These are phyloP conservation scores for Globisporangium cylindrosporum DNA, from an alignment of 352 stramenopile genomes.

Conservation along the genomic window DNA sequence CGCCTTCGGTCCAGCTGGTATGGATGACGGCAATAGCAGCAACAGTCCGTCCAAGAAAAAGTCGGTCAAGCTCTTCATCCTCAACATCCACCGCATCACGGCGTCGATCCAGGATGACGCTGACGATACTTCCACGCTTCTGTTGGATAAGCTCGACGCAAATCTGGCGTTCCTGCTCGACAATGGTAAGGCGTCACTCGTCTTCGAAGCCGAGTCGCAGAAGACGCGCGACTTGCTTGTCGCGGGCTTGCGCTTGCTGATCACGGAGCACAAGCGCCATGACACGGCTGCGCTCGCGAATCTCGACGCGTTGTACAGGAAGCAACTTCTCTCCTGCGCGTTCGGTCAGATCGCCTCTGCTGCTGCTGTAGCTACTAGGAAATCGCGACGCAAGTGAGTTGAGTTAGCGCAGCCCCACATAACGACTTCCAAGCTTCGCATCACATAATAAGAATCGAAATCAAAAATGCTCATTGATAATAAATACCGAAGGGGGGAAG, in stretches of 20 bases:
- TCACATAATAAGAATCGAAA: not conserved
- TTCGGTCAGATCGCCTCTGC: not conserved
- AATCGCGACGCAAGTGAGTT: conserved; percentile 8
- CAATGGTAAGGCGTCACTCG: conserved; percentile 55
- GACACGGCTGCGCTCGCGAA: conserved; percentile 37
- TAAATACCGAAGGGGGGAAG: conserved; percentile 7
- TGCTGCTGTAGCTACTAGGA: not conserved
- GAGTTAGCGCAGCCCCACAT: not conserved
- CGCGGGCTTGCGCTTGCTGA: conserved; percentile 55
- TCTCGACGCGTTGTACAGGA: conserved; percentile 19
- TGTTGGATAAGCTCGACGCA: conserved; percentile 24
- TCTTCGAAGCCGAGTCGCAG: conserved; percentile 60
- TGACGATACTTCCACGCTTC: not conserved
- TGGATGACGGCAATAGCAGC: not conserved
- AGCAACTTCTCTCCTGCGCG: conserved; percentile 10
- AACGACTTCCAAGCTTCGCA: not conserved
- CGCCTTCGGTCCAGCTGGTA: conserved; percentile 16
- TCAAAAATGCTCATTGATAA: conserved; percentile 7
- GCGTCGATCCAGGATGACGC: conserved; percentile 18
- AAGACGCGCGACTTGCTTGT: conserved; percentile 73
- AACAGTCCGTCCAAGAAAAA: conserved; percentile 37
- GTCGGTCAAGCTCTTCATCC: conserved; percentile 46
- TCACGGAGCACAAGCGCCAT: conserved; percentile 51
- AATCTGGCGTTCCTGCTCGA: conserved; percentile 45
- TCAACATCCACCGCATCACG: conserved; percentile 54